Percentiles rank a stretch among this genome's conserved stretches.
These are phyloP conservation scores for Arabis alpina DNA, from an alignment of 345 rosid species.

Conservation along the genomic window DNA sequence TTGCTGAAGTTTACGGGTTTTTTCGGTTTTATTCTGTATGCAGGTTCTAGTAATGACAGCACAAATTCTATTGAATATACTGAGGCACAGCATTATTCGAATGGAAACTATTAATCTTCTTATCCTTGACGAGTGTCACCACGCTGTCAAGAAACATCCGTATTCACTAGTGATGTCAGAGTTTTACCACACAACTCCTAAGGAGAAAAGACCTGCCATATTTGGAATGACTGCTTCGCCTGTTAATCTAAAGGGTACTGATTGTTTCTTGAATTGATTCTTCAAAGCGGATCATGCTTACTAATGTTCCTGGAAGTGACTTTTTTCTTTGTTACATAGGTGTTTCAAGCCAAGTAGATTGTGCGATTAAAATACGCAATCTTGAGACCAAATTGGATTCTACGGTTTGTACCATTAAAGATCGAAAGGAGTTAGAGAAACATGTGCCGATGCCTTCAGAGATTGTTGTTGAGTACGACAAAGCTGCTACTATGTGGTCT, in stretches of 20 bases:
- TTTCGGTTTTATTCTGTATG: not conserved
- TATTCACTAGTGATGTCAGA: conserved; percentile 99
- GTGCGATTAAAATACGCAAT: conserved; percentile 95
- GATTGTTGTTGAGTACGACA: conserved; percentile 89
- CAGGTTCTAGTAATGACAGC: conserved; percentile 99
- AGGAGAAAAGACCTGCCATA: conserved; percentile 90
- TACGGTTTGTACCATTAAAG: conserved; percentile 85
- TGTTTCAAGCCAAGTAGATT: conserved; percentile 95
- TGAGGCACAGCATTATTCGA: conserved; percentile 95
- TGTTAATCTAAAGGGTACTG: conserved; percentile 88
- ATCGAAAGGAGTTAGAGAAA: conserved; percentile 93
- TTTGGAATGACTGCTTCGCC: conserved; percentile 99
- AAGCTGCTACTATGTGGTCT: conserved; percentile 95
- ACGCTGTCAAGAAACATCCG: conserved; percentile 99
- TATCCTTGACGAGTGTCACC: conserved; percentile 96
- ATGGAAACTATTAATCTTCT: conserved; percentile 92
- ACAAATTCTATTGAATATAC: conserved; percentile 88
- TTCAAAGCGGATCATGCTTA: not conserved
- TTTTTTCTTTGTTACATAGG: conserved; percentile 47
- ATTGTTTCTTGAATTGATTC: conserved; percentile 8
- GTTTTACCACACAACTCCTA: conserved; percentile 87
- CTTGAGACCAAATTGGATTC: conserved; percentile 99
- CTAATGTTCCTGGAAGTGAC: not conserved
- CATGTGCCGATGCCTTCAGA: conserved; percentile 98
- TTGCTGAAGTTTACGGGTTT: conserved; percentile 4